These are phyloP conservation scores for Botryotinia narcissicola DNA, from an alignment of 2,329 filamentous ascomycete genomes.

Conservation along the genomic window DNA sequence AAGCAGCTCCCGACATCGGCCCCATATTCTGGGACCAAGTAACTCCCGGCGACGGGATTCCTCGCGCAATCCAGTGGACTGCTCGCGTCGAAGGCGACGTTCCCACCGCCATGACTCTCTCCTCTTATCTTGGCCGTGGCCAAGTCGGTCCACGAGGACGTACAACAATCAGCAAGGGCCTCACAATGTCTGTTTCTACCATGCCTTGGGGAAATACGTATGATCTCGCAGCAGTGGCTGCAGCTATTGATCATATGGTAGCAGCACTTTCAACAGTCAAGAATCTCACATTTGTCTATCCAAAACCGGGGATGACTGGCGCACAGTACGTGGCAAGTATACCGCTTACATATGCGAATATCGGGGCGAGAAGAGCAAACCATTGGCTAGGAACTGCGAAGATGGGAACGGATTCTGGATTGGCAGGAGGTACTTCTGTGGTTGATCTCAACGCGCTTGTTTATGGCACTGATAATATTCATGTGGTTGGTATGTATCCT, in stretches of 20 bases:
- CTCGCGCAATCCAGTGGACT: conserved; percentile 64
- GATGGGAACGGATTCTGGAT: conserved; percentile 50
- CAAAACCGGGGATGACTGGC: conserved; percentile 50
- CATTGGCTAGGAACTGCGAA: conserved; percentile 56
- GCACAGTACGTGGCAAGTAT: conserved; percentile 55
- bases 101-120: conserved; percentile 42
- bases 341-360: conserved; percentile 34
- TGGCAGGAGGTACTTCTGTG: conserved; percentile 54
- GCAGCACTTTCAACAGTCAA: conserved; percentile 52
- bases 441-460: conserved; percentile 63
- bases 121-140: conserved; percentile 63
- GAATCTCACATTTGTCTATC: conserved; percentile 56
- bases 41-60: conserved; percentile 55
- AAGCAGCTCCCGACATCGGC: conserved; percentile 64
- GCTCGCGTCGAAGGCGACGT: conserved; percentile 55
- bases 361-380: conserved; percentile 33
- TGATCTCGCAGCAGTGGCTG: conserved; percentile 62
- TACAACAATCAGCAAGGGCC: conserved; percentile 56
- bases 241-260: conserved; percentile 60
- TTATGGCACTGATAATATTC: conserved; percentile 66
- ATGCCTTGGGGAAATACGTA: conserved; percentile 51
- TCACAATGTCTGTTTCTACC: conserved; percentile 58
- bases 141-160: conserved; percentile 56
- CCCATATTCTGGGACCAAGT: conserved; percentile 62
- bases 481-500: conserved; percentile 50